phyloP scores from a whole-genome alignment of 805 yeast species.

The Lachancea dasiensis region DNA sequence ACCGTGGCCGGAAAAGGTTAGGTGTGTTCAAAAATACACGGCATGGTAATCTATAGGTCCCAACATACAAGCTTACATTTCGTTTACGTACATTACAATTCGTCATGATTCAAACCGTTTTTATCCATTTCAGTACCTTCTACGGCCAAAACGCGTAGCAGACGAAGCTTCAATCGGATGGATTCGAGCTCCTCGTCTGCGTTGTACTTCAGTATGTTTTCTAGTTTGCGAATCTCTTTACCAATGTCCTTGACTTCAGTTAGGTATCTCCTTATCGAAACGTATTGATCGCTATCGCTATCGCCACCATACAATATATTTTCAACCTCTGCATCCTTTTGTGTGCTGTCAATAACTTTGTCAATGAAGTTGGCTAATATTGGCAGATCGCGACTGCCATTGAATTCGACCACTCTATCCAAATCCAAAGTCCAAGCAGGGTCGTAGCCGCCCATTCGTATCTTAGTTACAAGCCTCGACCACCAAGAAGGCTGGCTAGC shows the following conservation, averaged over 20 bases:
- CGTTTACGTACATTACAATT: conserved; percentile 1
- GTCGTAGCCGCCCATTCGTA: conserved; percentile 9
- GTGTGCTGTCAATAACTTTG: conserved; percentile 19
- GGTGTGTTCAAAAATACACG: conserved; percentile 44
- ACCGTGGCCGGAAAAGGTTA: conserved; percentile 56
- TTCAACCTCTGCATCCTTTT: conserved; percentile 10
- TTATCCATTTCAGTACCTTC: not conserved
- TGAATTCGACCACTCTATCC: conserved; percentile 47
- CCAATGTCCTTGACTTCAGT: conserved; percentile 31
- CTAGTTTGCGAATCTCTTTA: conserved; percentile 28
- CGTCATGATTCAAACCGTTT: not conserved
- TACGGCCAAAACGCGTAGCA: not conserved
- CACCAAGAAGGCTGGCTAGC: conserved; percentile 6
- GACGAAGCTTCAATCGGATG: conserved; percentile 1
- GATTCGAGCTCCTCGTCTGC: conserved; percentile 3
- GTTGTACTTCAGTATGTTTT: conserved; percentile 18
- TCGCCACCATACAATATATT: conserved; percentile 36
- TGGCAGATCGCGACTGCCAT: conserved; percentile 45
- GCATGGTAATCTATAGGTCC: too few relatives aligned
- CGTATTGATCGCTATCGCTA: conserved; percentile 32
- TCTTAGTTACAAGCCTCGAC: conserved; percentile 1
- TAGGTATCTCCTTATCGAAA: conserved; percentile 13
- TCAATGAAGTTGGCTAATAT: conserved; percentile 48
- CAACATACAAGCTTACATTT: too few relatives aligned
- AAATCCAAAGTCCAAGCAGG: conserved; percentile 22